These are phyloP conservation scores for Posidonia oceanica DNA, from an alignment of 116 monocot genomes.

Conservation along the genomic window DNA sequence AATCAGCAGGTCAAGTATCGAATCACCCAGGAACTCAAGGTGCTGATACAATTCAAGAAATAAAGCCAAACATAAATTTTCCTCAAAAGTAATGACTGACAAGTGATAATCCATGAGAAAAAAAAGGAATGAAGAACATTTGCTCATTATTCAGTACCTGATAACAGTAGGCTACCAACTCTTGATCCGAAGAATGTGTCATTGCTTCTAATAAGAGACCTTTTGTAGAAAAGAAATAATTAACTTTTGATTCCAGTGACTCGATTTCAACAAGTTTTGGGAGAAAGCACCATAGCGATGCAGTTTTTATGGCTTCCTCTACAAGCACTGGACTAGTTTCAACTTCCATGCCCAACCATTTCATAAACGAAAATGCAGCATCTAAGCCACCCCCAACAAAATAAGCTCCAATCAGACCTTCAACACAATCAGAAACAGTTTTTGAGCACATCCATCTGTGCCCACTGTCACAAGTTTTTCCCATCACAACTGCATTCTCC, in stretches of 20 bases:
- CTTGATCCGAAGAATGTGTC: conserved; percentile 64
- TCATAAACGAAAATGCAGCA: conserved; percentile 57
- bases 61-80: background rate
- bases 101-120: background rate
- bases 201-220: conserved; percentile 85
- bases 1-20: conserved; percentile 77
- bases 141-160: conserved; percentile 31
- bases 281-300: conserved; percentile 28
- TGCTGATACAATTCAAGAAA: conserved; percentile 28
- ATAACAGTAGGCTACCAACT: conserved; percentile 55
- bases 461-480: conserved; percentile 76
- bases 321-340: conserved; percentile 32
- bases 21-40: conserved; percentile 90
- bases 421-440: conserved; percentile 93
- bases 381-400: conserved; percentile 69
- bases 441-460: conserved; percentile 98
- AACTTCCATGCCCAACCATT: conserved; percentile 68
- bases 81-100: background rate
- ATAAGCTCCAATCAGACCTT: conserved; percentile 93
- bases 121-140: background rate
- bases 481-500: conserved; percentile 45
- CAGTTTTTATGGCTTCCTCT: conserved; percentile 27
- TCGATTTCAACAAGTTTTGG: conserved; percentile 46
- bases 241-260: conserved; percentile 58
- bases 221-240: conserved; percentile 44